Evolutionary conservation across 73 alveolate genomes (phyloP), one percentile per base, ranked within the genome.

Genomic region (Symbiodinium natans): DNA sequence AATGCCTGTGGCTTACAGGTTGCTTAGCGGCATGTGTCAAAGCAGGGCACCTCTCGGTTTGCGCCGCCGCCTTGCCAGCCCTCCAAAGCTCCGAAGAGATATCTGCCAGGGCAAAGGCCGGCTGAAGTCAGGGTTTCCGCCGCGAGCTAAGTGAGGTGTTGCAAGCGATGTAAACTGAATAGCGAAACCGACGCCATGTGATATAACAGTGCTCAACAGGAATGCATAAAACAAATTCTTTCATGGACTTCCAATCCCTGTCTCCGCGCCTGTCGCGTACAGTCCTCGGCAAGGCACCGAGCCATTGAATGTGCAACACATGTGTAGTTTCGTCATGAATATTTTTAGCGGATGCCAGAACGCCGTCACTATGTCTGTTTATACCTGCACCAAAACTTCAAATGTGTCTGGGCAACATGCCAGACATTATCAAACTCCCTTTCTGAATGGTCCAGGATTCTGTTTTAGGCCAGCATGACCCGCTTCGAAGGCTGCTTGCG

Each of bases 51-150:
- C 87, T 90, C 97, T 34, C 97, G 86, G 86, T 73, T 73, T 33
- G 88, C 97, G 13, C 97, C 97, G 86, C 97, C 97, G 5, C 88
- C 97, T 41, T 90, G 97, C 97, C 97, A 90, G 88, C 97, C 97
- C 87, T 90, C 97, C 77, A 90, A 41, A 52, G 15, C n/a, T 48
- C 97, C 97, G 36, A 90, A 73, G 41, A 90, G 86, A 88, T 71
- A 71, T 33, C 87, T 90, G 97, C 27, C 74, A 25, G 11, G 36
- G 83, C 48, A 56, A 46, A 52, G 1, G 71, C 3, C n/a, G 71
- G 71, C 71, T 0, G 71, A n/a, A n/a, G n/a, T n/a, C n/a, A n/a
- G n/a, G n/a, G n/a, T n/a, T n/a, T n/a, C n/a, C n/a, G n/a, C n/a
- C n/a, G n/a, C n/a, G n/a, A n/a, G n/a, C n/a, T n/a, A n/a, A n/a